A percentile compares a stretch with the other conserved stretches of the same genome.
Conservation (phyloP, 805 yeast species). For the Starmerella apicola region DNA sequence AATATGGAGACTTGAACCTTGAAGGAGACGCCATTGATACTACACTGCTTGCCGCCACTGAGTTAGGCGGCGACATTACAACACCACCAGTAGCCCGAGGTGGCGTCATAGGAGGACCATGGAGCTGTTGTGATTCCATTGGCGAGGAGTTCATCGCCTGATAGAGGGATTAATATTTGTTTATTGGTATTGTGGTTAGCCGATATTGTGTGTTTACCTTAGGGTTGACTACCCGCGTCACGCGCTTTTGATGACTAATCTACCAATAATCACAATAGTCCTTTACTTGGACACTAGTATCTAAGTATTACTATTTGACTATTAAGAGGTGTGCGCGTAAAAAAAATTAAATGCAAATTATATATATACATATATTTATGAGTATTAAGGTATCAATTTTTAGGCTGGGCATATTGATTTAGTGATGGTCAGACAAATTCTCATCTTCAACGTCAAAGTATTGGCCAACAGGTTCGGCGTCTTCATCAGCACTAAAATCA, state of each 20-base stretch:
- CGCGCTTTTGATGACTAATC: no score
- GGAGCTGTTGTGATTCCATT: no score
- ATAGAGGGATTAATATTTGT: no score
- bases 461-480: background rate
- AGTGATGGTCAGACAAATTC: no score
- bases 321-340: background rate
- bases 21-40: background rate
- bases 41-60: background rate
- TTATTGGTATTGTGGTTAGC: no score
- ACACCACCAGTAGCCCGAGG: background rate
- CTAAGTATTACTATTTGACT: background rate
- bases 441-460: slow-evolving; percentile 8
- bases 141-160: no score
- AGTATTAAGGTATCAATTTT: background rate
- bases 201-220: no score
- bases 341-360: background rate
- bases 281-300: background rate
- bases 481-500: slow-evolving; percentile 4
- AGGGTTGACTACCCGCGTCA: no score
- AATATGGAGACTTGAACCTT: background rate
- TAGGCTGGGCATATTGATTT: no score
- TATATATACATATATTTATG: no score
- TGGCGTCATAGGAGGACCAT: background rate
- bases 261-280: background rate
- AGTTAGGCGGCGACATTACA: background rate